Evolutionary conservation across 2,329 filamentous ascomycete genomes (phyloP).

Genomic region (Paraconiothyrium brasiliense): DNA sequence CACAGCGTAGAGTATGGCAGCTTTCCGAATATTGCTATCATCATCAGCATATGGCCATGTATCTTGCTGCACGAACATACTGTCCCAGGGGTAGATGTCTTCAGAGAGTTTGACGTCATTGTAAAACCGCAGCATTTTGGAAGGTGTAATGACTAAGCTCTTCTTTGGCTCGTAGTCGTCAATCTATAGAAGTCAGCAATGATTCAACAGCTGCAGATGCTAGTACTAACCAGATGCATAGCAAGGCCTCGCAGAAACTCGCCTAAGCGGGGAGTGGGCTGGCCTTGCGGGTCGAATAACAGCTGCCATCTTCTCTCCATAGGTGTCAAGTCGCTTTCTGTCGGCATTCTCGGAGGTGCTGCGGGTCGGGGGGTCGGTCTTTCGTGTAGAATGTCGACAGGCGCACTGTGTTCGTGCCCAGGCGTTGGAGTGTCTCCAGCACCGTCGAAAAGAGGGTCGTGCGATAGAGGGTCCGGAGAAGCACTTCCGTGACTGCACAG

Average conservation of each 20-base stretch:
- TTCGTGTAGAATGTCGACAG: slow-evolving; percentile 37
- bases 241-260: slow-evolving; percentile 79
- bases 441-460: slow-evolving; percentile 44
- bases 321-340: slow-evolving; percentile 48
- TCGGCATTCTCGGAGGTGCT: slow-evolving; percentile 40
- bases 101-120: slow-evolving; percentile 68
- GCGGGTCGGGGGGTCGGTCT: slow-evolving; percentile 36
- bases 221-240: slow-evolving; percentile 70
- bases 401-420: slow-evolving; percentile 35
- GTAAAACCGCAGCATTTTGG: slow-evolving; percentile 80
- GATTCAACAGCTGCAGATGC: not conserved
- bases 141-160: slow-evolving; percentile 76
- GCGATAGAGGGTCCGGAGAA: slow-evolving; percentile 47
- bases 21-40: slow-evolving; percentile 54
- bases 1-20: slow-evolving; percentile 53
- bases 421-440: slow-evolving; percentile 41
- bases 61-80: slow-evolving; percentile 54
- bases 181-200: slow-evolving; percentile 60
- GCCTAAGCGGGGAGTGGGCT: slow-evolving; percentile 72
- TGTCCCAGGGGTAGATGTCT: slow-evolving; percentile 75
- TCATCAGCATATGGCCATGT: slow-evolving; percentile 20
- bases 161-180: slow-evolving; percentile 73
- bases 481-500: slow-evolving; percentile 40
- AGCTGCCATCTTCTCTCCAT: slow-evolving; percentile 78
- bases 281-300: slow-evolving; percentile 74